phyloP scores from a whole-genome alignment of 371 early-diverging fungal species.

The Mucor circinelloides region DNA sequence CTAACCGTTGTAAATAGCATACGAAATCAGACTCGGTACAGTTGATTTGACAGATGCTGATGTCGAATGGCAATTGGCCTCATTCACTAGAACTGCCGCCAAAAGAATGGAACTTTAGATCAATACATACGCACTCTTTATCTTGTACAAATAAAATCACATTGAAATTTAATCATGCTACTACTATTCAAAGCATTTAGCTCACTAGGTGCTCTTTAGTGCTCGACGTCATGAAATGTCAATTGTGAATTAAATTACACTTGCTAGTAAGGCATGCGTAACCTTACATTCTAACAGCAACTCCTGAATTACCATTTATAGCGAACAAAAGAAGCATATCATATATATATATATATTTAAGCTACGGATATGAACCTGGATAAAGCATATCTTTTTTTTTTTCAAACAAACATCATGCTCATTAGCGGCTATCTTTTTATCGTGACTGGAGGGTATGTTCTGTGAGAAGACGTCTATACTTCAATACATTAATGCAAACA shows the following conservation, averaged over 20 bases:
- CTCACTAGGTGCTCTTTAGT: no score
- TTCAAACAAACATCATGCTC: no score
- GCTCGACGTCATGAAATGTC: no score
- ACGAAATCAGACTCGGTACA: conserved; percentile 94
- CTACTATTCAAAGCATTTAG: no score
- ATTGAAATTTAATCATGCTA: neutral
- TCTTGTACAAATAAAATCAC: conserved; percentile 5
- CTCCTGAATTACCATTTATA: conserved; percentile 24
- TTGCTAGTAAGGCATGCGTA: conserved; percentile 84
- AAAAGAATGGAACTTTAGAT: conserved; percentile 79
- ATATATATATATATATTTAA: neutral
- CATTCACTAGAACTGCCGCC: conserved; percentile 94
- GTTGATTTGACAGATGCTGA: conserved; percentile 96
- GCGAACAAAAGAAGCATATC: conserved; percentile 40
- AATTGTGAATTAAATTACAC: no score
- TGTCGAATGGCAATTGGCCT: conserved; percentile 96
- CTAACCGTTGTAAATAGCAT: conserved; percentile 54
- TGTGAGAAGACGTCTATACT: no score
- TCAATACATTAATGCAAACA: neutral
- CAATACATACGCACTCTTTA: neutral
- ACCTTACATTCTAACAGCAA: conserved; percentile 71
- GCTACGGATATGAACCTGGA: no score
- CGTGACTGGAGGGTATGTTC: conserved; percentile 43
- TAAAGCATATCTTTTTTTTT: no score
- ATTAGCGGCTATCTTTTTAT: conserved; percentile 28